Conservation (phyloP, 2,329 filamentous ascomycete species). For the Zasmidium citrigriseum region DNA sequence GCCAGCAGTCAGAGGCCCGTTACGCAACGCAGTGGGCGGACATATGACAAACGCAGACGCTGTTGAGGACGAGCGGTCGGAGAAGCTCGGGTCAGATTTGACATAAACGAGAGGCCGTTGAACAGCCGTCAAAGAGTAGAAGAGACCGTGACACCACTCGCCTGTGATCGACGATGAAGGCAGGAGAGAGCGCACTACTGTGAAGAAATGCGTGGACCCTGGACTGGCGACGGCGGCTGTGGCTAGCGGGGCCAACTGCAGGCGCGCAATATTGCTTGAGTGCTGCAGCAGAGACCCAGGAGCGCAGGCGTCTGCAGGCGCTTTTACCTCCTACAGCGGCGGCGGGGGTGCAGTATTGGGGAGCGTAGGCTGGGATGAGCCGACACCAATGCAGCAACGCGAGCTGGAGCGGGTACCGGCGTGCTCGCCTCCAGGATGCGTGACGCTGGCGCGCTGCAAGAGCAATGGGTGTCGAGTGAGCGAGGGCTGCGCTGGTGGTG, state of each 20-base stretch:
- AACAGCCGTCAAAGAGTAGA: neutral
- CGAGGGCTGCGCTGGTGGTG: neutral
- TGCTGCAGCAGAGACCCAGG: neutral
- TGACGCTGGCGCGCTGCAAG: too few relatives aligned
- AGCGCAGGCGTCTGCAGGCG: neutral
- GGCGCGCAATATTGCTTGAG: neutral
- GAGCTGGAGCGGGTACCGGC: neutral
- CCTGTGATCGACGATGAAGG: conserved; percentile 8
- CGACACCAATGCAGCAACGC: neutral
- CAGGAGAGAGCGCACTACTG: neutral
- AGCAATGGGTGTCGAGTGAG: too few relatives aligned
- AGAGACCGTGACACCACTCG: conserved; percentile 2
- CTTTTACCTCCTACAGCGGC: neutral
- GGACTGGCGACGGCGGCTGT: neutral
- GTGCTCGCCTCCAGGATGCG: neutral
- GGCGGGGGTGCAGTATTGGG: neutral
- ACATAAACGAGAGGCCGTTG: neutral
- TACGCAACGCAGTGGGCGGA: too few relatives aligned
- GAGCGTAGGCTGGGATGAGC: neutral
- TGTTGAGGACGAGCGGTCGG: neutral
- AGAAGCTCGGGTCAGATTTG: neutral
- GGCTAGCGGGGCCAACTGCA: neutral
- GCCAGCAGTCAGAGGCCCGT: neutral
- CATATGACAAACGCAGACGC: too few relatives aligned
- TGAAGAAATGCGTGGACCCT: neutral